Evolutionary conservation across 306 rosid genomes (phyloP).

Genomic region (Notholithocarpus densiflorus): DNA sequence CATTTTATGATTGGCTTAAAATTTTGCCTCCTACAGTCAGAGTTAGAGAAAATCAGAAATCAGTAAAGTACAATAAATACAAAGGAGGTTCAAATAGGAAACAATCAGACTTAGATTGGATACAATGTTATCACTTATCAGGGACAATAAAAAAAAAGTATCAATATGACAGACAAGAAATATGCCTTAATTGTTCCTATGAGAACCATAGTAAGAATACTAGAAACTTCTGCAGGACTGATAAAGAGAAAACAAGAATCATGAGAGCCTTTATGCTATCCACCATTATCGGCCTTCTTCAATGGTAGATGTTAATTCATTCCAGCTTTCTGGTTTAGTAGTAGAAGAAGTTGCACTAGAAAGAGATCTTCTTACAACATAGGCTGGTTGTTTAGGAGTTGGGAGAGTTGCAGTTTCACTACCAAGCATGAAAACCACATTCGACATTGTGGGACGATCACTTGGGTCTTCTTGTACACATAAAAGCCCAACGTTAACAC

Average conservation of each 20-base stretch:
- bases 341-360: conserved; percentile 37
- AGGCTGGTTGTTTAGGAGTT: conserved; percentile 27
- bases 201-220: too few species aligned
- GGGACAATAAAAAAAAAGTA: not conserved
- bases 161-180: not conserved
- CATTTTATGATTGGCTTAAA: too few species aligned
- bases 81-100: not conserved
- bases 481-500: conserved; percentile 35
- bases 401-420: too few species aligned
- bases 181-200: not conserved
- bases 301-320: conserved; percentile 14
- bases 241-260: too few species aligned
- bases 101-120: not conserved
- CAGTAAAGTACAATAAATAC: not conserved
- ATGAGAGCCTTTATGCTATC: too few species aligned
- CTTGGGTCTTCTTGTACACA: conserved; percentile 50
- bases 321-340: conserved; percentile 21
- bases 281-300: conserved; percentile 30
- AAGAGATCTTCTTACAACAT: conserved; percentile 19
- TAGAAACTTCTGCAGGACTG: too few species aligned
- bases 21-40: not conserved
- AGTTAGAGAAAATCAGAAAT: not conserved
- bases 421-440: too few species aligned
- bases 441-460: conserved; percentile 36
- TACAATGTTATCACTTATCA: not conserved